A percentile compares a stretch with the other conserved stretches of the same genome.
phyloP scores from a whole-genome alignment of 208 protist genomes.

The Leishmania gerbilli region DNA sequence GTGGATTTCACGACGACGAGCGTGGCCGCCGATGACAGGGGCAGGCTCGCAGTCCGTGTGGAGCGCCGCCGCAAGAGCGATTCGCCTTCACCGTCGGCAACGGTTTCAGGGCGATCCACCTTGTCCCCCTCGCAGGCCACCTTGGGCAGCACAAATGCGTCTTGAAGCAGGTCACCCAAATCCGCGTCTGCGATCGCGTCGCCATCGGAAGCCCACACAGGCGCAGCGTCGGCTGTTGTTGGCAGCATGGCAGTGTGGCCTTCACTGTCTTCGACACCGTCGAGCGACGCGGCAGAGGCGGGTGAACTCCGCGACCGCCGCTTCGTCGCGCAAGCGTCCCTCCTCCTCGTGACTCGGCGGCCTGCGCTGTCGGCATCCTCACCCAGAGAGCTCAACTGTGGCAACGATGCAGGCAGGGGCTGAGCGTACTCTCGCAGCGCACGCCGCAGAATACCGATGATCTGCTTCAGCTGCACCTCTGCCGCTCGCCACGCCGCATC shows the following conservation, averaged over 20 bases:
- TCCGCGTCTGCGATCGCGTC: background rate
- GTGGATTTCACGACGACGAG: background rate
- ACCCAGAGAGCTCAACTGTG: background rate
- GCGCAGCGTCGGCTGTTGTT: background rate
- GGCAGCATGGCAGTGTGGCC: background rate
- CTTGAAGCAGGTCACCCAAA: background rate
- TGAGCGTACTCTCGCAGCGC: slow-evolving; percentile 10
- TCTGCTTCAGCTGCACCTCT: background rate
- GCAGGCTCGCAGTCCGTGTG: background rate
- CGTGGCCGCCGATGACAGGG: background rate
- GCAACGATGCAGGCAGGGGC: background rate
- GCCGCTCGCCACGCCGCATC: background rate
- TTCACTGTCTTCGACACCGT: background rate
- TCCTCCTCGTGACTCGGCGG: background rate
- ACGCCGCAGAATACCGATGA: background rate
- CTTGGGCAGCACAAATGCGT: background rate
- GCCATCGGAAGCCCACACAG: background rate
- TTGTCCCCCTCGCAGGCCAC: background rate
- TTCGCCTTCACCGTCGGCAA: background rate
- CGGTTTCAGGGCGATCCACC: background rate
- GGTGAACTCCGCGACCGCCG: background rate
- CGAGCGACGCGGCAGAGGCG: background rate
- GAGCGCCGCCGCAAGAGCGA: background rate
- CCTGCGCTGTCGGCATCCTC: background rate
- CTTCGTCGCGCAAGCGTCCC: background rate